A percentile compares a stretch with the other conserved stretches of the same genome.
phyloP scores from a whole-genome alignment of 345 rosid species.

The Euclidium syriacum region DNA sequence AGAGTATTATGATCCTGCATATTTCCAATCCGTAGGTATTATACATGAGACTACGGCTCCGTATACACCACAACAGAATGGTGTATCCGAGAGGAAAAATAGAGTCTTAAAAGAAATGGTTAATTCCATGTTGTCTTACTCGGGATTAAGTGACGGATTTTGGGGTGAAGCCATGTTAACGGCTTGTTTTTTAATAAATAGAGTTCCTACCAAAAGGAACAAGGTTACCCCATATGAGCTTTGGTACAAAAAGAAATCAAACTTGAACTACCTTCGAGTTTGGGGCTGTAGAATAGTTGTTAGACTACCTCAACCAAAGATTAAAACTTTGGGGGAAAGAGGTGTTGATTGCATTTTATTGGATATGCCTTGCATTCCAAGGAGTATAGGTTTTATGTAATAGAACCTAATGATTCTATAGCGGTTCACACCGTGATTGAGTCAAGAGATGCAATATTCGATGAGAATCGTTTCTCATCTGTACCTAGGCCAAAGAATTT shows the following conservation, averaged over 20 bases:
- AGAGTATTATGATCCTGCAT: background rate
- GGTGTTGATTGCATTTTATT: background rate
- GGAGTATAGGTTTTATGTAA: background rate
- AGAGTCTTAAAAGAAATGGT: background rate
- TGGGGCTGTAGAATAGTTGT: background rate
- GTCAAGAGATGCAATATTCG: conserved; percentile 11
- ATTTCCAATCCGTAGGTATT: background rate
- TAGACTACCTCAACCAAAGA: background rate
- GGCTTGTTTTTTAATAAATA: background rate
- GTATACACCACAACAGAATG: conserved; percentile 10
- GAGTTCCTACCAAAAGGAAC: background rate
- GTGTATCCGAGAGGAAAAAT: background rate
- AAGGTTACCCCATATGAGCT: background rate
- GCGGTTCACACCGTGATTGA: background rate
- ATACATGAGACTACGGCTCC: conserved; percentile 3
- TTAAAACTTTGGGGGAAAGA: background rate
- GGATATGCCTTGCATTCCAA: background rate
- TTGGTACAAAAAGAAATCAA: conserved; percentile 5
- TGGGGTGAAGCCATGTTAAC: background rate
- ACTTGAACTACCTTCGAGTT: background rate
- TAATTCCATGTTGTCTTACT: background rate
- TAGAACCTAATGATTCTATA: conserved; percentile 5
- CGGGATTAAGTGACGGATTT: background rate
- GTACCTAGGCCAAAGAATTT: background rate
- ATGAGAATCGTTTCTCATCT: background rate